Percentiles rank a stretch among this genome's conserved stretches.
These are phyloP conservation scores for Parascedosporium putredinis DNA, from an alignment of 2,329 filamentous ascomycete species.

Conservation along the genomic window DNA sequence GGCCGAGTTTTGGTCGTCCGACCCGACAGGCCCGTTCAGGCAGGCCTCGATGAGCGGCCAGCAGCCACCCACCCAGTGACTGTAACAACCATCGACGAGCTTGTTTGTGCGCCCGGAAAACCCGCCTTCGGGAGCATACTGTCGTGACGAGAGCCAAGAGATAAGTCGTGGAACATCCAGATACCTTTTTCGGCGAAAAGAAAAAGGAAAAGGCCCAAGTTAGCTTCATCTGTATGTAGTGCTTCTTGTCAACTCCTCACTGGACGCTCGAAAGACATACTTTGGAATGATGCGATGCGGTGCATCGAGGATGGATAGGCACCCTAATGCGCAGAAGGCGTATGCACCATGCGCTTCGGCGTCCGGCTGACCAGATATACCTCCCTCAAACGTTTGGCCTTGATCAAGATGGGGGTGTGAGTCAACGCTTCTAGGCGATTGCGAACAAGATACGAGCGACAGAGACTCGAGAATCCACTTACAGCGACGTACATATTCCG, in stretches of 20 bases:
- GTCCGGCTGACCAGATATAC: constrained; percentile 74
- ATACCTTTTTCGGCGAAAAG: constrained; percentile 36
- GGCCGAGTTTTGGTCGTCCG: background rate
- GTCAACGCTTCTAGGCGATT: too few relatives aligned
- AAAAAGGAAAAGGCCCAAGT: background rate
- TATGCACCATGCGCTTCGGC: constrained; percentile 95
- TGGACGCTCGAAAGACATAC: constrained; percentile 36
- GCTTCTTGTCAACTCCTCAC: constrained; percentile 26
- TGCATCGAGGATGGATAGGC: constrained; percentile 73
- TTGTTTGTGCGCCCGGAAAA: constrained; percentile 95
- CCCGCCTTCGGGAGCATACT: constrained; percentile 84
- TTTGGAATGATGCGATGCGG: constrained; percentile 64
- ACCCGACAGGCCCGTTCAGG: constrained; percentile 39
- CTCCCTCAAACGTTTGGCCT: constrained; percentile 93
- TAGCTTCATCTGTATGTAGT: constrained; percentile 11
- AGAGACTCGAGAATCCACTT: constrained; percentile 25
- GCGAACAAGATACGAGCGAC: background rate
- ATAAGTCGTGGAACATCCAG: constrained; percentile 69
- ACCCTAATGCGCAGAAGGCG: constrained; percentile 86
- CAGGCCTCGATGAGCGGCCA: constrained; percentile 85
- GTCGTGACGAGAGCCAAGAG: constrained; percentile 80
- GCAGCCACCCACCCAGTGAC: constrained; percentile 92
- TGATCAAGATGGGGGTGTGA: background rate
- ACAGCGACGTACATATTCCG: constrained; percentile 74
- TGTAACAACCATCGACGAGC: constrained; percentile 95